Evolutionary conservation across 805 yeast genomes (phyloP).

Genomic region (Saturnispora sanitii): DNA sequence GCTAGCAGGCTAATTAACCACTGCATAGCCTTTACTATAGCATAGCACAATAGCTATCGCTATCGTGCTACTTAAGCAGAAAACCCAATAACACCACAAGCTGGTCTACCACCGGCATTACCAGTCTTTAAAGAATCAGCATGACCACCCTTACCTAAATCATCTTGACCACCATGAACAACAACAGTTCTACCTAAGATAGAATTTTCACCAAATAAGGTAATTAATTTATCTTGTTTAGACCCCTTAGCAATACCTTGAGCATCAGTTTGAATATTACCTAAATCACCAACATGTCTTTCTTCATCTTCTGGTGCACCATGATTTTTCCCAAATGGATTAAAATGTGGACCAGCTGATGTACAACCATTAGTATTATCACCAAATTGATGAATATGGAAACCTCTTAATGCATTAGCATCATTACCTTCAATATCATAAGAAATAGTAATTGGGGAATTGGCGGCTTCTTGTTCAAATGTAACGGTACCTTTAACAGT

Average conservation of each 20-base stretch:
- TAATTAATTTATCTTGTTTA: slow-evolving; percentile 65
- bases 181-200: slow-evolving; percentile 93
- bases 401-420: slow-evolving; percentile 84
- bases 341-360: slow-evolving; percentile 96
- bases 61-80: slow-evolving; percentile 29
- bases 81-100: slow-evolving; percentile 95
- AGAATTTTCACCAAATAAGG: slow-evolving; percentile 79
- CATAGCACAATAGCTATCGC: neutral
- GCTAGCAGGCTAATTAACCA: too few relatives aligned
- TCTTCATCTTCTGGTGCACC: slow-evolving; percentile 81
- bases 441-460: slow-evolving; percentile 73
- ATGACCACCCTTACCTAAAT: slow-evolving; percentile 89
- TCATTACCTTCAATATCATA: slow-evolving; percentile 89
- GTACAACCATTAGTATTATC: slow-evolving; percentile 99
- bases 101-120: slow-evolving; percentile 96
- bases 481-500: slow-evolving; percentile 78
- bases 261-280: slow-evolving; percentile 84
- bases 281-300: slow-evolving; percentile 94
- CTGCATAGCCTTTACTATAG: neutral
- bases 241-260: slow-evolving; percentile 87
- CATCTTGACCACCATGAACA: slow-evolving; percentile 87
- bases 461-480: slow-evolving; percentile 75
- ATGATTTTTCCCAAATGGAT: slow-evolving; percentile 81
- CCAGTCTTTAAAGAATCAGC: slow-evolving; percentile 91
- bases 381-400: slow-evolving; percentile 98